Evolutionary conservation across 805 yeast species (phyloP).

Genomic region (Starmera quercuum): DNA sequence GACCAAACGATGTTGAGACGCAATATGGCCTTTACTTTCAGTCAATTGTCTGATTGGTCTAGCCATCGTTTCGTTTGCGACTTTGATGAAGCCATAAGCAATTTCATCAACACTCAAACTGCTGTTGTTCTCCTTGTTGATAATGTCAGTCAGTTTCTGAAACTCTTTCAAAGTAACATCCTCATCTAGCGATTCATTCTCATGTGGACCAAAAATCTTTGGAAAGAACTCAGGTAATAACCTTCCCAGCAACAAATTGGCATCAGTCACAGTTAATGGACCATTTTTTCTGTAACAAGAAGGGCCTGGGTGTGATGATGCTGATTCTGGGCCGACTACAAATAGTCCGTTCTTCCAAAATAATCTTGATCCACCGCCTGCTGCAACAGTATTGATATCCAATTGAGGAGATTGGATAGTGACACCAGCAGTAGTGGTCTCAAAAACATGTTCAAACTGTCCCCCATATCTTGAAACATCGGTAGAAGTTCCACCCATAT

Average conservation of each 20-base stretch:
- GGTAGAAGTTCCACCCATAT: slow-evolving; percentile 90
- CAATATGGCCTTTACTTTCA: slow-evolving; percentile 73
- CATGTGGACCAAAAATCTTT: slow-evolving; percentile 75
- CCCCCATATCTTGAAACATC: slow-evolving; percentile 77
- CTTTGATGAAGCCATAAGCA: slow-evolving; percentile 74
- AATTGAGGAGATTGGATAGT: slow-evolving; percentile 80
- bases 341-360: slow-evolving; percentile 65
- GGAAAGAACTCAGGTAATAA: slow-evolving; percentile 72
- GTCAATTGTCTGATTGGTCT: slow-evolving; percentile 80
- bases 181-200: slow-evolving; percentile 59
- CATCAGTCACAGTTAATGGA: slow-evolving; percentile 80
- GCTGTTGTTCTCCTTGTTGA: slow-evolving; percentile 38
- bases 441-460: slow-evolving; percentile 69
- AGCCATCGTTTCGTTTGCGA: slow-evolving; percentile 88
- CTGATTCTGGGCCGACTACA: slow-evolving; percentile 82
- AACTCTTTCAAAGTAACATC: slow-evolving; percentile 46
- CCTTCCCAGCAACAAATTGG: slow-evolving; percentile 67
- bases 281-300: slow-evolving; percentile 83
- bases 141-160: slow-evolving; percentile 41
- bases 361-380: slow-evolving; percentile 74
- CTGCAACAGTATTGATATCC: slow-evolving; percentile 77
- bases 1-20: slow-evolving; percentile 62
- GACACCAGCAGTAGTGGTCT: slow-evolving; percentile 77
- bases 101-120: slow-evolving; percentile 53
- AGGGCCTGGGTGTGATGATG: slow-evolving; percentile 86